Evolutionary conservation across 2,329 filamentous ascomycete genomes (phyloP).

Genomic region (Neonectria coccinea): DNA sequence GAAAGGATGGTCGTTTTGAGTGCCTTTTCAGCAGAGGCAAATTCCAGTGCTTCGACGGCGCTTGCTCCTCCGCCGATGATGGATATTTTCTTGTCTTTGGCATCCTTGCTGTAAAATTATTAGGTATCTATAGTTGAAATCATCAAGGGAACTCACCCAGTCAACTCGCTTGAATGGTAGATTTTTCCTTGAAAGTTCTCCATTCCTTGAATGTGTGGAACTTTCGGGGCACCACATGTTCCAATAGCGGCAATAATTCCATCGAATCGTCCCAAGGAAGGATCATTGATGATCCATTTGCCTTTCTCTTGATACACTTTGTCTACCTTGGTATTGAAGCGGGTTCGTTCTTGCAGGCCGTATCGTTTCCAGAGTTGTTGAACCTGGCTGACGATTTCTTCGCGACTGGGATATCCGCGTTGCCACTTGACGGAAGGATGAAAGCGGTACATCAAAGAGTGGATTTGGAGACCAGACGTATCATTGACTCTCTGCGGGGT

Average conservation of each 20-base stretch:
- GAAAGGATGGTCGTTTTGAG: constrained; percentile 78
- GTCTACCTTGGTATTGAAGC: constrained; percentile 76
- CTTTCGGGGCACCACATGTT: constrained; percentile 82
- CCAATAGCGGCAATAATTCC: constrained; percentile 83
- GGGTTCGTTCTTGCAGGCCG: constrained; percentile 75
- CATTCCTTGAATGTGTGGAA: constrained; percentile 77
- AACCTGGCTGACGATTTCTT: constrained; percentile 81
- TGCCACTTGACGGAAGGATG: constrained; percentile 82
- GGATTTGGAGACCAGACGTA: constrained; percentile 84
- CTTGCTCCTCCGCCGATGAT: constrained; percentile 84
- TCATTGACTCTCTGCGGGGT: constrained; percentile 76
- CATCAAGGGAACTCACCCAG: constrained; percentile 57
- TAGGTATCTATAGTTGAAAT: constrained; percentile 15
- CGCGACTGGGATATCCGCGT: constrained; percentile 79
- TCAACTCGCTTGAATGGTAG: constrained; percentile 80
- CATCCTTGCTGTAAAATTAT: constrained; percentile 65
- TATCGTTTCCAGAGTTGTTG: constrained; percentile 77
- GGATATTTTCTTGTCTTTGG: constrained; percentile 79
- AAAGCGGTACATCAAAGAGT: constrained; percentile 89
- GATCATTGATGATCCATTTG: constrained; percentile 82
- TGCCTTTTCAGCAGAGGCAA: constrained; percentile 75
- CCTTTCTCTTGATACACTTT: constrained; percentile 77
- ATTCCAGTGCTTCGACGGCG: constrained; percentile 86
- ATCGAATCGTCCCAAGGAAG: constrained; percentile 78
- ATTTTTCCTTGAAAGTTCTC: constrained; percentile 78